Base-by-base conservation (phyloP, 352 stramenopile species). In the Aphanomyces euteiches region DNA sequence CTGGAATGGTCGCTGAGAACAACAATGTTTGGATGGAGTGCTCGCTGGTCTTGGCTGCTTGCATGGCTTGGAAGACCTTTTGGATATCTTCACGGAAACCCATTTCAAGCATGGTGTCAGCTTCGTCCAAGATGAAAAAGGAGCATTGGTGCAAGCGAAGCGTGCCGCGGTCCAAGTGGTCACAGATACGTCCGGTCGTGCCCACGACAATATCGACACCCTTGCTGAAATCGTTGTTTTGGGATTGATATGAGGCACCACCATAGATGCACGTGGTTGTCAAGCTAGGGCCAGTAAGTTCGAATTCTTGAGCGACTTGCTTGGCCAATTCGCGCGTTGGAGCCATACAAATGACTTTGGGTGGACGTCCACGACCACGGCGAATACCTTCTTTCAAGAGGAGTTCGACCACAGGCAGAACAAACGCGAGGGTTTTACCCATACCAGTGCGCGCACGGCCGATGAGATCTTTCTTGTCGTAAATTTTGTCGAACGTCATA, bases 381-480 rank as follows among this genome's bases (percentile, higher is more conserved):
- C 80, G 78, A 7, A 77, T 65, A 43, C 82, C 89, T 67, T 96
- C 89, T 56, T 87, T 87, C 5, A 97, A 72, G 56, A 99, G 73
- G 48, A 94, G 77, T 72, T 98, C 91, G 47, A 99, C 86, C 17
- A 98, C 81, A 4, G 97, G 97, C 45, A 99, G 82, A 7, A 95
- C 96, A 80, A 99, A 99, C 41, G 97, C 97, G 10, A 99, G 82
- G 19, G 97, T 99, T 86, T 99, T 99, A 63, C 97, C 97, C 73
- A 98, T 99, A 70, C 97, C 97, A 3, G 97, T 99, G 36, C 95
- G 91, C 7, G 93, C 96, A 59, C 96, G 90, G 15, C 97, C 97
- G 78, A 99, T 98, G 19, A 99, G 81, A 81, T 99, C 96, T 53
- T 97, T 92, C 28, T 97, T 95, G 58, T 90, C 87, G 39, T 98